These are phyloP conservation scores for Saccharomyces hybrid DNA, from an alignment of 1,139 yeast genomes.

Conservation along the genomic window DNA sequence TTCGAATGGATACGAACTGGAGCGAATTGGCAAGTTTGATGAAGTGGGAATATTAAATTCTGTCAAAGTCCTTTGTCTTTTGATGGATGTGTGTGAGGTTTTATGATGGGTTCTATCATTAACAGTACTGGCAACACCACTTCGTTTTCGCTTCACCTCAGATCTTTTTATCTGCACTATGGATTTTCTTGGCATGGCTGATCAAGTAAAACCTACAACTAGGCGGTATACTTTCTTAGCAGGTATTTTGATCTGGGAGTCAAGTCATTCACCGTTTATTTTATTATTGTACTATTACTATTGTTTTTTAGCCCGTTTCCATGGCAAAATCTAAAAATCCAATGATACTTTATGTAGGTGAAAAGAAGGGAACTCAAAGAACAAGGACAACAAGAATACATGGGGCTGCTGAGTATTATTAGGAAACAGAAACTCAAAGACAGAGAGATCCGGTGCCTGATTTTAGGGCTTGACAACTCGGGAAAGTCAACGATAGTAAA, in stretches of 20 bases:
- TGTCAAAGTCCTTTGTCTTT: constrained; percentile 22
- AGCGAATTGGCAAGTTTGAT: constrained; percentile 8
- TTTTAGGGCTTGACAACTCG: constrained; percentile 78
- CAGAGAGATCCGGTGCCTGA: constrained; percentile 62
- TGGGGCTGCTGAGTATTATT: constrained; percentile 82
- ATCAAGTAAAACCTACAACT: neutral
- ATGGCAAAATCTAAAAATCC: neutral
- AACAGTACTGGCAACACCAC: neutral
- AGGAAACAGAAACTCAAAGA: constrained; percentile 79
- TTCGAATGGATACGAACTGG: neutral
- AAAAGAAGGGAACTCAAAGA: neutral
- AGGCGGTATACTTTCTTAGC: too few relatives aligned
- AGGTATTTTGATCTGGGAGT: neutral
- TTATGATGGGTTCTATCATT: neutral
- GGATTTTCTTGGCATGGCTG: constrained; percentile 12
- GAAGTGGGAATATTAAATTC: constrained; percentile 24
- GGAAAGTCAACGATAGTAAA: constrained; percentile 82
- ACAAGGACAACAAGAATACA: constrained; percentile 23
- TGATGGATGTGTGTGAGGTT: constrained; percentile 7
- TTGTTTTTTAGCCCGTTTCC: neutral
- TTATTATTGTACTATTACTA: neutral
- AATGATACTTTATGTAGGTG: neutral
- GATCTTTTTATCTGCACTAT: constrained; percentile 12
- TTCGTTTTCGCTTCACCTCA: constrained; percentile 10
- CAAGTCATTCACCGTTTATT: neutral